phyloP scores from a whole-genome alignment of 2,329 filamentous ascomycete genomes.

The Dactylonectria estremocensis region DNA sequence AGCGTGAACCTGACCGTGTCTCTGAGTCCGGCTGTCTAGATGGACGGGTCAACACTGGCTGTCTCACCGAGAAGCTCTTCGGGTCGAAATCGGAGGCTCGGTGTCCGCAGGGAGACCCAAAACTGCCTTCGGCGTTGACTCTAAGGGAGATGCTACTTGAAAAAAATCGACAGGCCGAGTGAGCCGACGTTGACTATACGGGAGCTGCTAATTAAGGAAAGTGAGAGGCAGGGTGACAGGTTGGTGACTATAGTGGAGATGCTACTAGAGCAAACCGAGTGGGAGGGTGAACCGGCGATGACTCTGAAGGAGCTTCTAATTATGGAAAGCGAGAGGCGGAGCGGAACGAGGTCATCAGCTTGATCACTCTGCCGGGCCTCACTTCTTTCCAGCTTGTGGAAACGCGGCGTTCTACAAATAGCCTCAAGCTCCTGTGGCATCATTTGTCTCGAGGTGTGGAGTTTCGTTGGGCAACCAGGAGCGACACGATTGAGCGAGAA shows the following conservation, averaged over 20 bases:
- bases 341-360: constrained; percentile 10
- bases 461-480: neutral
- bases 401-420: neutral
- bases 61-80: neutral
- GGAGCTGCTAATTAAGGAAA: neutral
- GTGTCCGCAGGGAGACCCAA: constrained; percentile 4
- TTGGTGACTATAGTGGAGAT: neutral
- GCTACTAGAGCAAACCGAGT: neutral
- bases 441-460: neutral
- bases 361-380: neutral
- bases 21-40: constrained; percentile 8
- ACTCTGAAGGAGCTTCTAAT: constrained; percentile 7
- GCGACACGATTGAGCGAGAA: neutral
- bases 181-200: neutral
- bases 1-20: constrained; percentile 13
- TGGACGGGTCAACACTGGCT: neutral
- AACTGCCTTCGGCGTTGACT: constrained; percentile 1
- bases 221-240: constrained; percentile 13
- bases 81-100: constrained; percentile 7
- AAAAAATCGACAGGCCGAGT: constrained; percentile 11
- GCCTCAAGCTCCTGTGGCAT: neutral
- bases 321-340: constrained; percentile 14
- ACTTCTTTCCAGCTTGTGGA: neutral
- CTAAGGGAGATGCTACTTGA: constrained; percentile 6
- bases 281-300: neutral